A percentile compares a stretch with the other conserved stretches of the same genome.
Conservation (phyloP, 768 basidiomycete species). For the Boletus subparvulus region DNA sequence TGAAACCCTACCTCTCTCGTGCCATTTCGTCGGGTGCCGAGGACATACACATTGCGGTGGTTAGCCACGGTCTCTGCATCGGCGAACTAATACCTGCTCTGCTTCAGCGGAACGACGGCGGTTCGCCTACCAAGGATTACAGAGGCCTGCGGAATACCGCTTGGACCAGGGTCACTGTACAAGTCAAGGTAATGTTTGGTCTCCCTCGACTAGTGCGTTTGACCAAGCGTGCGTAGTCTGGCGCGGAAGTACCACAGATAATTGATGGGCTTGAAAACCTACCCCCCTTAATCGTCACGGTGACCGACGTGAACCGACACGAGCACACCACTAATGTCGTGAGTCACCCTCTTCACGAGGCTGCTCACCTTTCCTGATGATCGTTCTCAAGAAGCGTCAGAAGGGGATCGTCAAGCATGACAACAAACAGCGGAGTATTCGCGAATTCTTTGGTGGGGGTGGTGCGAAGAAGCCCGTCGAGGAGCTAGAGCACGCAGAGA, state of each 20-base stretch:
- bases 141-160: slow-evolving; percentile 65
- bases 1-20: slow-evolving; percentile 51
- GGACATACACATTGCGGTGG: slow-evolving; percentile 57
- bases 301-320: slow-evolving; percentile 54
- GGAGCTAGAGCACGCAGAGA: slow-evolving; percentile 18
- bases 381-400: slow-evolving; percentile 56
- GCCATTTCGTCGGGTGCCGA: slow-evolving; percentile 39
- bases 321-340: slow-evolving; percentile 60
- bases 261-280: slow-evolving; percentile 20
- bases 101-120: slow-evolving; percentile 40
- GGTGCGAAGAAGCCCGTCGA: slow-evolving; percentile 12
- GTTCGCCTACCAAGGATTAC: slow-evolving; percentile 32
- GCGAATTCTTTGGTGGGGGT: slow-evolving; percentile 63
- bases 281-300: slow-evolving; percentile 41
- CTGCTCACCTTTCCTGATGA: not conserved
- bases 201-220: not conserved
- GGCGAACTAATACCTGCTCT: slow-evolving; percentile 55
- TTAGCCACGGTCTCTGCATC: slow-evolving; percentile 77
- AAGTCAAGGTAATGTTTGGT: slow-evolving; percentile 41
- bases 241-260: slow-evolving; percentile 22
- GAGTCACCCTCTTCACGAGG: slow-evolving; percentile 24
- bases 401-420: slow-evolving; percentile 79
- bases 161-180: slow-evolving; percentile 59
- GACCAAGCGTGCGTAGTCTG: slow-evolving; percentile 27
- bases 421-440: slow-evolving; percentile 71